Base-by-base conservation (phyloP, 768 basidiomycete species). In the Amanita rubescens region DNA sequence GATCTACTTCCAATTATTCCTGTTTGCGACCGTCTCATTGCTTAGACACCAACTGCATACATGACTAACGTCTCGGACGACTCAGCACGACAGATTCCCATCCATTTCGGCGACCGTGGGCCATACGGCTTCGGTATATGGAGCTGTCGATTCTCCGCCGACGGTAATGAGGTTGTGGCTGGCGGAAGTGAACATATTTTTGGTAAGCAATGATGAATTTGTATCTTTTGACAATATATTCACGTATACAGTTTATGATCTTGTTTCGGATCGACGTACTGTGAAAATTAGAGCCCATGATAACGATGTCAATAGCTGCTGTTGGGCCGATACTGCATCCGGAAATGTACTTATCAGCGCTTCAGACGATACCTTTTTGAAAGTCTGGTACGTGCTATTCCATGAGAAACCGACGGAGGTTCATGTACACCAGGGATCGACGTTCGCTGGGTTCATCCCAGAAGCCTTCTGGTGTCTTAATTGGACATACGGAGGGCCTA, bases 401-500 rank as follows among this genome's bases (percentile, higher is more conserved):
- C 58, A 72, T 77, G 45, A 71, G 77, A 41, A 80, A 76, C 0
- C 58, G 80, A 9, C 69, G 71, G 9, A 69, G 70, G 11, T 70
- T 70, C 12, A 67, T 41, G 51, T 27, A 41, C 55, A 49, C n/a
- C 46, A 81, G 79, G 79, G 79, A 81, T 62, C 72, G 79, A 30
- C 76, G 79, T 38, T 81, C 79, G 20, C 63, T 81, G 34, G 75
- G 78, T 15, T 67, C 71, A 19, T 77, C 78, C 15, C 69, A 73
- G 44, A 91, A 88, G 60, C 93, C 96, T 8, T 93, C 93, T 3
- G 96, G 95, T 19, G 88, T 95, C 1, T 76, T 98, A 12, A 84
- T 95, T 39, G 96, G 96, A 0, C 95, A 98, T 58, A 96, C 93
- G 0, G 94, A 98, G 62, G 92, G 95, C 38, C 87, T 97, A 54